phyloP scores from a whole-genome alignment of 2,329 filamentous ascomycete species.

The Chrysoporthe austroafricana region DNA sequence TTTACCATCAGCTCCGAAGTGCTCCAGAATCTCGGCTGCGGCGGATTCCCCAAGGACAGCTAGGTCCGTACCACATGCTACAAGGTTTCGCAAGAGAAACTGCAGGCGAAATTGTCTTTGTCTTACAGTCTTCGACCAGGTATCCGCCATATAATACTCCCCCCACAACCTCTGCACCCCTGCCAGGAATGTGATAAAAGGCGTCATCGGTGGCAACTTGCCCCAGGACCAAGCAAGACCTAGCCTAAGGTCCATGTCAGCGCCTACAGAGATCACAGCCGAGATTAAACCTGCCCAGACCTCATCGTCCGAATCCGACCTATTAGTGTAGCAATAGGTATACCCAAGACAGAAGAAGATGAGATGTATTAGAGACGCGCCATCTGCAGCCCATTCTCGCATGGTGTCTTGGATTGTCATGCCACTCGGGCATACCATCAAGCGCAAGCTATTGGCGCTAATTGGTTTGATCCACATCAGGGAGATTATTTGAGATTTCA shows the following conservation, averaged over 20 bases:
- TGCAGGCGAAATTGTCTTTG: neutral
- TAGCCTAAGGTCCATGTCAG: neutral
- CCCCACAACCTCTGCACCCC: neutral
- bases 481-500: neutral
- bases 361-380: neutral
- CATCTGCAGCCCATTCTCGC: neutral
- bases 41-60: neutral
- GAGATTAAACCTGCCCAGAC: neutral
- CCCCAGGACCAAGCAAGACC: too few species aligned
- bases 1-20: neutral
- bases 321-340: accelerated
- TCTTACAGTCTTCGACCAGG: too few species aligned
- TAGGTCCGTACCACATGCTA: neutral
- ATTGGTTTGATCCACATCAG: accelerated
- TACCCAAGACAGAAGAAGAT: neutral
- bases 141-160: neutral
- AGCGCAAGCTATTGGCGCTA: neutral
- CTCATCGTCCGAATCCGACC: neutral
- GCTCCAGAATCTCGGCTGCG: neutral
- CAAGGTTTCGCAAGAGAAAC: neutral
- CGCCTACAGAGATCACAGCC: neutral
- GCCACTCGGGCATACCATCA: neutral
- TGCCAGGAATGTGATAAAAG: neutral
- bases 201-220: too few species aligned
- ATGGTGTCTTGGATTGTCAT: neutral